Evolutionary conservation across 163 green algal genomes (phyloP).

Genomic region (Prototheca stagnorum): DNA sequence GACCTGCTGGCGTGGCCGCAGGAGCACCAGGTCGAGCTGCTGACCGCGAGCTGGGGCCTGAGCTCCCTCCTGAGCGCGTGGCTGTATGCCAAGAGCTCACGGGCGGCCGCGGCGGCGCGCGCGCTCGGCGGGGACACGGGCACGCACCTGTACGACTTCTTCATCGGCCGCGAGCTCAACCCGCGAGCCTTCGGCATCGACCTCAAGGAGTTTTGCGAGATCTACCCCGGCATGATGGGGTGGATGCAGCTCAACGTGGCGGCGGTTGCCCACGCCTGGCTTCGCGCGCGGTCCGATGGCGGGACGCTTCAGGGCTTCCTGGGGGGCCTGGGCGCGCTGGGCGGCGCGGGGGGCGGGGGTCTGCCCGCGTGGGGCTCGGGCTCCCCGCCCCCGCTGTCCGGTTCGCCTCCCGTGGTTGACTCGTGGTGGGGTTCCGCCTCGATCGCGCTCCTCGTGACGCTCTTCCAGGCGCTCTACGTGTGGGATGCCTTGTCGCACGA

Average conservation of each 20-base stretch:
- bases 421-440: too few species aligned
- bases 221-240: constrained; percentile 81
- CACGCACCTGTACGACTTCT: constrained; percentile 78
- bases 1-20: constrained; percentile 57
- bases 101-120: constrained; percentile 9
- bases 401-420: too few species aligned
- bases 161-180: constrained; percentile 89
- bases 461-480: constrained; percentile 73
- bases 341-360: too few species aligned
- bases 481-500: constrained; percentile 61
- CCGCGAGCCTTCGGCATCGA: constrained; percentile 56
- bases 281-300: too few species aligned
- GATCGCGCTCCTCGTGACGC: too few species aligned
- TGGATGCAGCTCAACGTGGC: constrained; percentile 61
- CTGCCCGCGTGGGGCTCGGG: too few species aligned
- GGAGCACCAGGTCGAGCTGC: constrained; percentile 58
- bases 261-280: constrained; percentile 56
- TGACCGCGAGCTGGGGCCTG: constrained; percentile 49
- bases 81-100: constrained; percentile 17
- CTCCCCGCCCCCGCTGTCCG: too few species aligned
- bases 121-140: neutral
- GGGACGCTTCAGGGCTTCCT: too few species aligned
- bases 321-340: too few species aligned
- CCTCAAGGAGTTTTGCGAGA: constrained; percentile 88
- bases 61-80: constrained; percentile 28